A percentile compares a stretch with the other conserved stretches of the same genome.
Conservation (phyloP, 305 asterid species). For the Andrographis paniculata region DNA sequence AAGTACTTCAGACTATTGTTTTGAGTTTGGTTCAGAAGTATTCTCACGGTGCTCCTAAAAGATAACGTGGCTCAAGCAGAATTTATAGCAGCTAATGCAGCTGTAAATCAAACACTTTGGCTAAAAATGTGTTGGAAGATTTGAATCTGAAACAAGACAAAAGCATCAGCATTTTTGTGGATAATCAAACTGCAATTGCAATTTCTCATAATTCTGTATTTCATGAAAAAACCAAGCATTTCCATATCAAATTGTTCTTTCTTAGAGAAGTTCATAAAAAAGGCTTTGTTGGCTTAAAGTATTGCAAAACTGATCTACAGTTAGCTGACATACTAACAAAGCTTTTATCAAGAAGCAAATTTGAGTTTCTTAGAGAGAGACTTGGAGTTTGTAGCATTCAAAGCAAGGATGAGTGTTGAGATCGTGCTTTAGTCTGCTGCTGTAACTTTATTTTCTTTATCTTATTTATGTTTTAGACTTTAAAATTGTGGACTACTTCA, state of each 20-base stretch:
- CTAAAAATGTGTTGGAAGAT: too few species aligned
- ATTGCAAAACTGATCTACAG: neutral
- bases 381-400: too few species aligned
- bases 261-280: neutral
- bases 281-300: neutral
- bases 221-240: neutral
- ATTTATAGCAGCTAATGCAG: neutral
- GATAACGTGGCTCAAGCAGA: neutral
- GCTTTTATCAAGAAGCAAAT: neutral
- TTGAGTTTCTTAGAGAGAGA: too few species aligned
- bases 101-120: too few species aligned
- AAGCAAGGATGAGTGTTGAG: too few species aligned
- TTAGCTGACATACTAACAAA: neutral
- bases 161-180: neutral
- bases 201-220: neutral
- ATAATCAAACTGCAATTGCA: too few species aligned
- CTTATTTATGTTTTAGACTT: too few species aligned
- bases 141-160: neutral
- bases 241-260: neutral
- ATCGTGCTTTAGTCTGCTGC: too few species aligned
- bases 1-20: too few species aligned
- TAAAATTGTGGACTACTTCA: too few species aligned
- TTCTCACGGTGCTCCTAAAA: neutral
- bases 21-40: neutral
- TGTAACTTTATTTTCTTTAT: too few species aligned